Percentiles rank a stretch among this genome's conserved stretches.
Evolutionary conservation across 2,329 filamentous ascomycete species (phyloP).

Genomic region (Trichophyton rubrum): DNA sequence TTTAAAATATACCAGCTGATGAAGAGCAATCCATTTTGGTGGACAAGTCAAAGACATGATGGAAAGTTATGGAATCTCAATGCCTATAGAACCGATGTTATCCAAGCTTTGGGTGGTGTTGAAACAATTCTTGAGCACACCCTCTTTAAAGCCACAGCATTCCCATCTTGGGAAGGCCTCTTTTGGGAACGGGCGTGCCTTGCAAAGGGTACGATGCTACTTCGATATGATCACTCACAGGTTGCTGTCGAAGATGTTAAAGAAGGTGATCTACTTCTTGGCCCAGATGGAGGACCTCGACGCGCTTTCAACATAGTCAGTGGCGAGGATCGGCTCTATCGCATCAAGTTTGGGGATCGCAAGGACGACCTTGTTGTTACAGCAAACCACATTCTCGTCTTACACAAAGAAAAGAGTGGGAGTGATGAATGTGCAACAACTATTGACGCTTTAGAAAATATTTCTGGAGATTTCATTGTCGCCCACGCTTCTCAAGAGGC

Average conservation of each 20-base stretch:
- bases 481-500: slow-evolving; percentile 5
- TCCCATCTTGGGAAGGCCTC: slow-evolving; percentile 90
- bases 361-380: slow-evolving; percentile 41
- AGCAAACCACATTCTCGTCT: slow-evolving; percentile 38
- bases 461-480: not conserved
- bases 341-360: slow-evolving; percentile 32
- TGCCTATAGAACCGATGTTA: slow-evolving; percentile 89
- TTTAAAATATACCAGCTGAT: slow-evolving; percentile 98
- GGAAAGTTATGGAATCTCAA: slow-evolving; percentile 97
- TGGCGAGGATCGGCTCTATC: slow-evolving; percentile 38
- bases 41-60: slow-evolving; percentile 94
- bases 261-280: slow-evolving; percentile 39
- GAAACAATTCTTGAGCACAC: slow-evolving; percentile 97
- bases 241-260: slow-evolving; percentile 39
- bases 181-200: slow-evolving; percentile 62
- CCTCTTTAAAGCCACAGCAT: slow-evolving; percentile 90
- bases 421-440: slow-evolving; percentile 1
- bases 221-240: slow-evolving; percentile 34
- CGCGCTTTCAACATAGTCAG: slow-evolving; percentile 40
- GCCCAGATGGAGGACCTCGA: slow-evolving; percentile 38
- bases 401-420: slow-evolving; percentile 26
- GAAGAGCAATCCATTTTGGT: slow-evolving; percentile 99
- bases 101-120: slow-evolving; percentile 89
- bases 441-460: not conserved
- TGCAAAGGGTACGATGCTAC: slow-evolving; percentile 25